These are phyloP conservation scores for Cordyceps tenuipes DNA, from an alignment of 2,329 filamentous ascomycete species.

Conservation along the genomic window DNA sequence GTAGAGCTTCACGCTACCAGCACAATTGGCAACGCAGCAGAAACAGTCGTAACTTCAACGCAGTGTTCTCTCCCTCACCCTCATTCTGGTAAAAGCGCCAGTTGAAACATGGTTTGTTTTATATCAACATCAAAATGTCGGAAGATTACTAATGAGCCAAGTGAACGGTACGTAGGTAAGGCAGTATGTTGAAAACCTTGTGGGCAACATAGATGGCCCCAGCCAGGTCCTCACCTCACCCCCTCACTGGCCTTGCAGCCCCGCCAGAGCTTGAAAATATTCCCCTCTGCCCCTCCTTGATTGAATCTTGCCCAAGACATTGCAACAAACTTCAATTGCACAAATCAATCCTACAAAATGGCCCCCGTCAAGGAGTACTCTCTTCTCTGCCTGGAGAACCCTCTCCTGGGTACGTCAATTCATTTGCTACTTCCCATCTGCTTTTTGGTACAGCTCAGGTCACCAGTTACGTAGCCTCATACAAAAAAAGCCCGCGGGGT, in stretches of 20 bases:
- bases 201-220: background rate
- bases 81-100: too few relatives aligned
- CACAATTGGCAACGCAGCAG: too few relatives aligned
- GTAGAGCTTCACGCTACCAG: background rate
- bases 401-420: constrained; percentile 69
- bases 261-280: constrained; percentile 13
- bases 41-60: too few relatives aligned
- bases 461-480: background rate
- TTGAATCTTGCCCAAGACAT: constrained; percentile 12
- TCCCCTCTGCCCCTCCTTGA: constrained; percentile 15
- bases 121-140: too few relatives aligned
- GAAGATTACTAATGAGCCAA: background rate
- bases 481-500: background rate
- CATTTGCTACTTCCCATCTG: constrained; percentile 6
- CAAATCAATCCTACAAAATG: constrained; percentile 44
- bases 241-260: background rate
- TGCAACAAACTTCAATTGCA: constrained; percentile 14
- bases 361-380: constrained; percentile 69
- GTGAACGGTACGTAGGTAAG: too few relatives aligned
- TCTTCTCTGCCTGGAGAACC: constrained; percentile 93
- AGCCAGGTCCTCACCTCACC: background rate
- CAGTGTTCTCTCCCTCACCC: too few relatives aligned
- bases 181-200: background rate
- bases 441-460: background rate
- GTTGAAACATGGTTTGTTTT: too few relatives aligned